phyloP scores from a whole-genome alignment of 2,329 filamentous ascomycete species.

The Calonectria crousiana region DNA sequence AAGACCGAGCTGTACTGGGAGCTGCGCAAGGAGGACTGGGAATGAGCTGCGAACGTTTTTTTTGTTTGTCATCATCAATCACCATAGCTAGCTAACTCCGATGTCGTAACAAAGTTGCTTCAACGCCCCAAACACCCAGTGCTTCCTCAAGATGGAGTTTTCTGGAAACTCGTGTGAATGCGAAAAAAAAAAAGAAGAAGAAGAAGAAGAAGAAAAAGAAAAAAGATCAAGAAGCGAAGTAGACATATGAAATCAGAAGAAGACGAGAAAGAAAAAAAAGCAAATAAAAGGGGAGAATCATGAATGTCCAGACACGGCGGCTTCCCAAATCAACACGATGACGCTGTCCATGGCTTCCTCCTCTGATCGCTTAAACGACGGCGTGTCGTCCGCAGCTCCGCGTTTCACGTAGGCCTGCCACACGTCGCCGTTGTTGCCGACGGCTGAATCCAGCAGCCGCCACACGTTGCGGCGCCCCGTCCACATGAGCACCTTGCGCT shows the following conservation, averaged over 20 bases:
- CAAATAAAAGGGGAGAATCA: background rate
- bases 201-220: too few relatives aligned
- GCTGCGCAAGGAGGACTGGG: constrained; percentile 15
- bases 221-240: background rate
- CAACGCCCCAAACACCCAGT: constrained; percentile 18
- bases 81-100: constrained; percentile 14
- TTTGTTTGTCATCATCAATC: constrained; percentile 23
- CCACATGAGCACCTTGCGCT: constrained; percentile 51
- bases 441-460: constrained; percentile 55
- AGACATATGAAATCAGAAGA: background rate
- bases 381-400: constrained; percentile 28
- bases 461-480: constrained; percentile 54
- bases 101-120: constrained; percentile 9
- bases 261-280: background rate
- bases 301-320: constrained; percentile 24
- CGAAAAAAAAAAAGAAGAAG: background rate
- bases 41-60: constrained; percentile 15
- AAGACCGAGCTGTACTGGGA: constrained; percentile 25
- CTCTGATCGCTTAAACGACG: constrained; percentile 33
- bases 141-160: background rate
- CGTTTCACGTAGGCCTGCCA: constrained; percentile 62
- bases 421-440: constrained; percentile 52
- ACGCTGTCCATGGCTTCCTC: constrained; percentile 38
- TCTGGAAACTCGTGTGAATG: background rate
- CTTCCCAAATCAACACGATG: constrained; percentile 45